Evolutionary conservation across 164 flowering plant genomes (phyloP), one percentile per base, ranked within the genome.

Genomic region (Nelumbo lutea): DNA sequence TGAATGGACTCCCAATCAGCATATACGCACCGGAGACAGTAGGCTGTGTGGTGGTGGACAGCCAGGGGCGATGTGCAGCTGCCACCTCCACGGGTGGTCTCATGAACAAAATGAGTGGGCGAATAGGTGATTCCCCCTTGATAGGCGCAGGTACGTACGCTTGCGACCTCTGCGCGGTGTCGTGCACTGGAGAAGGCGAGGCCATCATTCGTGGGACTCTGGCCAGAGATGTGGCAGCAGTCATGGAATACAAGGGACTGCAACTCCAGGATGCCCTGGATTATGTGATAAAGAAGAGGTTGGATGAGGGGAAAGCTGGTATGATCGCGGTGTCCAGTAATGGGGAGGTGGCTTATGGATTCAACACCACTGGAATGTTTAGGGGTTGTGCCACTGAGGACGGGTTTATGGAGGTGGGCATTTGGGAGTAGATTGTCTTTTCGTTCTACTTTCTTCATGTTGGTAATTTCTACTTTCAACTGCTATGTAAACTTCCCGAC

Each of bases 181-280:
- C 99, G 1, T 90, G 97, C 82, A 95, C 99, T 0, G 99, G 99
- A 0, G 98, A 92, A 66, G 99, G 99, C 0, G 98, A 95, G 79
- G 97, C 97, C 8, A 92, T 95, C 75, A 85, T 95, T 2, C 87
- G 98, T 0, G 84, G 82, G 42, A 92, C 99, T 1, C 81, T 95
- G 69, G 93, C 96, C 0, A 79, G 99, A 4, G 98, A 95, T 3
- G 94, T 95, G 66, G 93, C 96, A 10, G 99, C 97, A 0, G 88
- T 95, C 75, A 95, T 95, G 99, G 99, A 95, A 81, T 92, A 90
- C 82, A 92, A 88, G 78, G 99, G 90, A 4, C 27, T 92, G 59
- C 66, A 64, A 5, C 86, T 95, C 1, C 88, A 92, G 61, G 91
- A 92, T 47, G 99, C 99, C 0, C 92, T 90, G 62, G 89, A 88